Base-by-base conservation (phyloP, 106 monocot species). In the Amphibolis antarctica region DNA sequence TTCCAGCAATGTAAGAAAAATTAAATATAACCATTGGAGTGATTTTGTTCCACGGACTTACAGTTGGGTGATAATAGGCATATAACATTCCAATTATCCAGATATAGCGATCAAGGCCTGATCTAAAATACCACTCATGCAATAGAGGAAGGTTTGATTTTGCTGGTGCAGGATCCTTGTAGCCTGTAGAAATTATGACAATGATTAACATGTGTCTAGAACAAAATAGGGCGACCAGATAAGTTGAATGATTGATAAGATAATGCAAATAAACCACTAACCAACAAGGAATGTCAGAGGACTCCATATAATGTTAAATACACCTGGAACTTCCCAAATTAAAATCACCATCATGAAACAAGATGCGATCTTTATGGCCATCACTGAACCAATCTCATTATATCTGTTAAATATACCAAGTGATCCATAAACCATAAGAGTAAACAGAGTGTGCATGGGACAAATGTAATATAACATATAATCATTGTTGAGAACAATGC, bases 81-180 rank as follows among this genome's bases (percentile, higher is more conserved):
- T 88, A 88, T 60, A 93, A 83, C 93, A 93, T 93, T 76, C 93
- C 93, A 59, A 93, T 59, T 30, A 93, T 93, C 93, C 93, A 93
- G 49, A 93, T 88, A 59, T 93, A 88, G 29, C 93, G 82, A 77
- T 93, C 93, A 67, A 93, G 88, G 23, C 93, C 88, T 29, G 93
- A 93, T 81, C 88, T 83, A 68, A 93, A 93, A 59, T 93, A 83
- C 88, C 93, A 93, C 68, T 93, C 93, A 77, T 93, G 93, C 77
- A 93, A 75, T 21, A 86, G 75, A 46, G 74, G 70, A 29, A 79
- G 57, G 49, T 86, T 77, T 75, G 85, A 73, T 71, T 88, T 93
- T 45, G 88, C 74, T 55, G 92, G 85, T 44, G 77, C 80, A 31
- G 93, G 74, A 68, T 88, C 93, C 63, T 75, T 83, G 63, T 77